phyloP scores from a whole-genome alignment of 306 rosid genomes.

The Fragaria vesca region DNA sequence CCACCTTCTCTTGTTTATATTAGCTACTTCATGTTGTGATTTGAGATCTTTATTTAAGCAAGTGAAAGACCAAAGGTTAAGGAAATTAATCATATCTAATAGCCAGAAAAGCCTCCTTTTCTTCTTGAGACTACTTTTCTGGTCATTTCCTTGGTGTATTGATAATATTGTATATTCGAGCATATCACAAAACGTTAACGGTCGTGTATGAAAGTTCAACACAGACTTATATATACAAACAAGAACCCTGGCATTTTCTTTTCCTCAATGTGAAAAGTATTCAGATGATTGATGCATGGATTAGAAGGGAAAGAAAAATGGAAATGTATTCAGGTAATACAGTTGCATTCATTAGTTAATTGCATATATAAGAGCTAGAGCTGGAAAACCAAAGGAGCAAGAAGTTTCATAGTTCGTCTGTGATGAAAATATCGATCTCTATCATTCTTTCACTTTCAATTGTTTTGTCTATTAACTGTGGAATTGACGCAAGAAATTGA shows the following conservation, averaged over 20 bases:
- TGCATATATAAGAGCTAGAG: not conserved
- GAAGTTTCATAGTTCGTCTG: not conserved
- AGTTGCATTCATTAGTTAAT: not conserved
- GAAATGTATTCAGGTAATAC: not conserved
- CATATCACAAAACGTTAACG: not conserved
- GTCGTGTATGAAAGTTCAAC: not conserved
- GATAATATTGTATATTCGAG: not conserved
- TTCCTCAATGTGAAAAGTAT: not conserved
- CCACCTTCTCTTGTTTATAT: not conserved
- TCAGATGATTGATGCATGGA: not conserved
- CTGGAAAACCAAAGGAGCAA: not conserved
- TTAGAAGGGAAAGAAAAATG: no score
- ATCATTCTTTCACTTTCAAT: constrained; percentile 24
- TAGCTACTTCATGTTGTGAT: not conserved
- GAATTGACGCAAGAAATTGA: not conserved
- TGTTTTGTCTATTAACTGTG: constrained; percentile 3
- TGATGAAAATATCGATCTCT: not conserved
- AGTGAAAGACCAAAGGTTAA: not conserved
- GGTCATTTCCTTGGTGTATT: not conserved
- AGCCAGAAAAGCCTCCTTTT: not conserved
- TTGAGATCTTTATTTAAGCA: not conserved
- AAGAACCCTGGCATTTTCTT: not conserved
- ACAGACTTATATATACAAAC: not conserved
- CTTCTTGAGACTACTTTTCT: not conserved
- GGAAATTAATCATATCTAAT: not conserved